Evolutionary conservation across 371 early-diverging fungal species (phyloP).

Genomic region (Mortierella sp.): DNA sequence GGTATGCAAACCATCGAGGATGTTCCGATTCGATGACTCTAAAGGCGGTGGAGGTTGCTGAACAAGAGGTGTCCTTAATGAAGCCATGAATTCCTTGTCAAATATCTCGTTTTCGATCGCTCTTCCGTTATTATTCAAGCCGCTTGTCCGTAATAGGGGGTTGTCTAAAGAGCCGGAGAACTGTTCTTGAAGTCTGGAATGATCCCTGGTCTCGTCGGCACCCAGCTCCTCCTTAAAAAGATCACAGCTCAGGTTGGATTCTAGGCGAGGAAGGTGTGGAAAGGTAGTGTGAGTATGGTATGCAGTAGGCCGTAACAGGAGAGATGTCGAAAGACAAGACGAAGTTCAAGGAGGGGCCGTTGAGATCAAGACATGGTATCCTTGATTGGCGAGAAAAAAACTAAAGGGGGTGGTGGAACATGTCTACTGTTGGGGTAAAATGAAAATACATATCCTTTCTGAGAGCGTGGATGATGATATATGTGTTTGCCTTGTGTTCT

Average conservation of each 20-base stretch:
- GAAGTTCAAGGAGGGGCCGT: conserved; percentile 2
- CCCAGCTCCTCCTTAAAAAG: conserved; percentile 52
- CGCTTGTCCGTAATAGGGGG: background rate
- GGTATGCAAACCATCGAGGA: conserved; percentile 32
- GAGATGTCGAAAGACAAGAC: background rate
- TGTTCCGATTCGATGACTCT: conserved; percentile 16
- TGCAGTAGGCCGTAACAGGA: background rate
- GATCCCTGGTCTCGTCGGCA: conserved; percentile 36
- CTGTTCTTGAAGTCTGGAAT: conserved; percentile 32
- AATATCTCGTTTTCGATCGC: conserved; percentile 39
- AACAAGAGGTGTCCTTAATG: conserved; percentile 28
- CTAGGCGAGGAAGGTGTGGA: conserved; percentile 4
- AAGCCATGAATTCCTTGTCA: conserved; percentile 37
- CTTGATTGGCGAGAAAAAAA: background rate
- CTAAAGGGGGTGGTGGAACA: background rate
- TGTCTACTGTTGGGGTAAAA: conserved; percentile 14
- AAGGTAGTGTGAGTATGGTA: conserved; percentile 11
- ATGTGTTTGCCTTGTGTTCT: background rate
- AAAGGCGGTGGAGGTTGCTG: conserved; percentile 26
- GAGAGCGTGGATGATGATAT: background rate
- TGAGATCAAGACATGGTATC: background rate
- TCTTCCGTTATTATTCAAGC: background rate
- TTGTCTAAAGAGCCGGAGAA: background rate
- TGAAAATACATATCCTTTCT: background rate
- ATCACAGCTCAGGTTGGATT: conserved; percentile 52